A percentile compares a stretch with the other conserved stretches of the same genome.
phyloP scores from a whole-genome alignment of 768 basidiomycete species.

The Sarcodon sp. region DNA sequence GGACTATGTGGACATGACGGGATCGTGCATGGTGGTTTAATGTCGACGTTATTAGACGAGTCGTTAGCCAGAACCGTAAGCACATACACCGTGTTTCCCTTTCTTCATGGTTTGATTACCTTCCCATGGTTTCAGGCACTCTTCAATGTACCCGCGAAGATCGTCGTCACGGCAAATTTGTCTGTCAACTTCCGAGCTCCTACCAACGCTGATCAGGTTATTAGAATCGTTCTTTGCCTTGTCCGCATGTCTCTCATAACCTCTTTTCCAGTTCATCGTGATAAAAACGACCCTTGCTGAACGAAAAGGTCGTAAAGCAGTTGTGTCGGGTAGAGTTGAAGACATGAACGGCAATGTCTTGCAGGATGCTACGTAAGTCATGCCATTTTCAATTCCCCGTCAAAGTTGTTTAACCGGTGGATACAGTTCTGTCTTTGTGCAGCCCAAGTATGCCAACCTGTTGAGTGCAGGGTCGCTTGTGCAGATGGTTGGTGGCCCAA shows the following conservation, averaged over 20 bases:
- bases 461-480: slow-evolving; percentile 47
- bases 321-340: slow-evolving; percentile 62
- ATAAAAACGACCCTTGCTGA: slow-evolving; percentile 58
- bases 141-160: slow-evolving; percentile 71
- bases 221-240: not conserved
- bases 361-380: slow-evolving; percentile 67
- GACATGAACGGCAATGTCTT: slow-evolving; percentile 71
- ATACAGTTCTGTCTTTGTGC: slow-evolving; percentile 67
- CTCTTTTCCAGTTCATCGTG: slow-evolving; percentile 56
- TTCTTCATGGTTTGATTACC: not conserved
- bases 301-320: slow-evolving; percentile 66
- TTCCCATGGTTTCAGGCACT: slow-evolving; percentile 45
- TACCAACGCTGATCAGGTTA: slow-evolving; percentile 77
- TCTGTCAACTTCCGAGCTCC: slow-evolving; percentile 77
- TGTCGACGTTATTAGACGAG: slow-evolving; percentile 89
- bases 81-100: slow-evolving; percentile 6
- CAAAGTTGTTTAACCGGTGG: not conserved
- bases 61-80: slow-evolving; percentile 66
- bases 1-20: slow-evolving; percentile 91
- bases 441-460: slow-evolving; percentile 78
- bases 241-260: not conserved
- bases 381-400: not conserved
- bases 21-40: slow-evolving; percentile 84
- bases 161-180: slow-evolving; percentile 88
- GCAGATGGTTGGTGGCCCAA: slow-evolving; percentile 53